Conservation (phyloP, 805 yeast species). For the Sugiyamaella floridensis region DNA sequence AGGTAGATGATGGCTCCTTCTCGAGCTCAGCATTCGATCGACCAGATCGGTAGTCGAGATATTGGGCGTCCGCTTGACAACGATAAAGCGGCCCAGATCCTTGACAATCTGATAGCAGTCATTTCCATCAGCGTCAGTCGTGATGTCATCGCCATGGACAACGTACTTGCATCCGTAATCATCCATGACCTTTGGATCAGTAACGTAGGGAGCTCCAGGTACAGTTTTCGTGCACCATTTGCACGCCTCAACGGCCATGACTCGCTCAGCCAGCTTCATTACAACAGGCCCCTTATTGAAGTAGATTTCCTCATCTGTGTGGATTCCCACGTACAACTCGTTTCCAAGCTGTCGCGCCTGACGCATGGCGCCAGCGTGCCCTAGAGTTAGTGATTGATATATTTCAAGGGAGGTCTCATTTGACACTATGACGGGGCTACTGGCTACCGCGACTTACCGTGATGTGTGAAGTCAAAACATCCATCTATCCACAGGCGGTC, state of each 20-base stretch:
- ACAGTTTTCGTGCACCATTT: constrained; percentile 77
- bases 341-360: constrained; percentile 84
- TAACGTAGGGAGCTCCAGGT: constrained; percentile 85
- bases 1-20: constrained; percentile 51
- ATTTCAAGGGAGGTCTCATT: background rate
- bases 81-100: constrained; percentile 74
- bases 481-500: constrained; percentile 89
- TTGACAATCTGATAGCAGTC: constrained; percentile 86
- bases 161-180: constrained; percentile 72
- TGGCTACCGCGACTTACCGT: constrained; percentile 45
- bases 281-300: constrained; percentile 90
- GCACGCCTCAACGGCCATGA: constrained; percentile 81
- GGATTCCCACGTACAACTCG: constrained; percentile 80
- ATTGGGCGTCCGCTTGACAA: constrained; percentile 91
- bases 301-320: constrained; percentile 80
- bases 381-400: constrained; percentile 25
- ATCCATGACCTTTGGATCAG: constrained; percentile 76
- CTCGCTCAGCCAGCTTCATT: constrained; percentile 74
- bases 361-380: constrained; percentile 90
- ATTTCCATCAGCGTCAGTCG: constrained; percentile 91
- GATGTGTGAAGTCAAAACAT: constrained; percentile 96
- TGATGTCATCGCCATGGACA: constrained; percentile 98
- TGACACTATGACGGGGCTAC: background rate
- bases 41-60: constrained; percentile 94
- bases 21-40: constrained; percentile 68